These are phyloP conservation scores for Hypholoma sublateritium DNA, from an alignment of 768 basidiomycete species.

Conservation along the genomic window DNA sequence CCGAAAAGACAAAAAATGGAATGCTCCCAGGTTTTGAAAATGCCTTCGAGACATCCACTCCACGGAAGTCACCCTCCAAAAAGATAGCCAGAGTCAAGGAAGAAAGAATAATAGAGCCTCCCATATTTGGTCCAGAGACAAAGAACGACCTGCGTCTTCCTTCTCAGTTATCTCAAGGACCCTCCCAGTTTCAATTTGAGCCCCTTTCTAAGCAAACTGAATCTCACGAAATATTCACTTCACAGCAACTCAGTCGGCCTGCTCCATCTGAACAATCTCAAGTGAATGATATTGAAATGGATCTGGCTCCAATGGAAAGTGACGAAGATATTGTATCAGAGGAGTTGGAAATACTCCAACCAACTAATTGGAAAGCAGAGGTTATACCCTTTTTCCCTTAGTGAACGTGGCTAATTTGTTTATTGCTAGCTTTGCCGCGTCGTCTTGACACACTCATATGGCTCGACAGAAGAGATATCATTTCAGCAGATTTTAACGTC, in stretches of 20 bases:
- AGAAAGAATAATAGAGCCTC: slow-evolving; percentile 11
- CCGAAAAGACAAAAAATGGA: slow-evolving; percentile 29
- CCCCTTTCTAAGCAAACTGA: neutral
- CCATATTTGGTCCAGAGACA: slow-evolving; percentile 10
- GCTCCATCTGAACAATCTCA: neutral
- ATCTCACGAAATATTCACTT: neutral
- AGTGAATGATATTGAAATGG: slow-evolving; percentile 27
- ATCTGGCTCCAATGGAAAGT: slow-evolving; percentile 32
- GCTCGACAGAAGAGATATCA: slow-evolving; percentile 38
- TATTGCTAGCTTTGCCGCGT: slow-evolving; percentile 54
- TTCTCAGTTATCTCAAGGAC: slow-evolving; percentile 7
- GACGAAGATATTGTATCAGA: slow-evolving; percentile 28
- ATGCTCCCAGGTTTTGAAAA: slow-evolving; percentile 57
- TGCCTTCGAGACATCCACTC: slow-evolving; percentile 44
- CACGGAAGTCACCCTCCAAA: slow-evolving; percentile 27
- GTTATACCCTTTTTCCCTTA: slow-evolving; percentile 29
- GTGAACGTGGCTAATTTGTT: neutral
- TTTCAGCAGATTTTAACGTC: slow-evolving; percentile 53
- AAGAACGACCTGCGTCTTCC: slow-evolving; percentile 6
- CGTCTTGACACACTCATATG: slow-evolving; percentile 55
- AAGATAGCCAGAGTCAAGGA: slow-evolving; percentile 23
- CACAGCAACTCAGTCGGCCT: neutral
- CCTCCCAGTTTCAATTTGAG: slow-evolving; percentile 6
- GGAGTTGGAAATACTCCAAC: slow-evolving; percentile 33
- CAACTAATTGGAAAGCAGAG: slow-evolving; percentile 54